Conservation (phyloP, 1,284 basidiomycete genomes). For the Cerrena zonata region DNA sequence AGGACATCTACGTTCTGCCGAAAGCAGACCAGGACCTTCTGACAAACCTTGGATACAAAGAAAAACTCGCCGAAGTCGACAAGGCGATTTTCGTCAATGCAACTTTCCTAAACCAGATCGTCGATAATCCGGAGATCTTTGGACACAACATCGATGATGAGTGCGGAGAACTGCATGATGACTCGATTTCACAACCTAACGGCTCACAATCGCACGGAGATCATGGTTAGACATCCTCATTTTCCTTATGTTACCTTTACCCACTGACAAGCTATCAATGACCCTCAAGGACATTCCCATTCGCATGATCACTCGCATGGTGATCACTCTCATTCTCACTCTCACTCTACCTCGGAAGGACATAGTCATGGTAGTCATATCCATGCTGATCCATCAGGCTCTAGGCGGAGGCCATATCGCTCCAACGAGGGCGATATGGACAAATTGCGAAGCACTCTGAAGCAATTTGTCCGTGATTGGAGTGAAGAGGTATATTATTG, state of each 20-base stretch:
- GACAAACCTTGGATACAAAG: conserved; percentile 56
- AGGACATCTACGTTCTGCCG: conserved; percentile 62
- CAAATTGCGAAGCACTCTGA: conserved; percentile 82
- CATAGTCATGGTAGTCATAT: conserved; percentile 16
- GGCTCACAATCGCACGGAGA: conserved; percentile 3
- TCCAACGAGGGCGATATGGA: conserved; percentile 74
- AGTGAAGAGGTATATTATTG: conserved; percentile 54
- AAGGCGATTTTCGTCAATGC: conserved; percentile 66
- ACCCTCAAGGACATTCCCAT: conserved; percentile 15
- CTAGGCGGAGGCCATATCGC: conserved; percentile 33
- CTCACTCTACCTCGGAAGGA: conserved; percentile 8
- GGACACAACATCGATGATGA: conserved; percentile 42
- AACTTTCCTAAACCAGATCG: conserved; percentile 59
- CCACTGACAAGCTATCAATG: neutral
- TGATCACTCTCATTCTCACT: conserved; percentile 22
- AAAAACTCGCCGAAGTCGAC: conserved; percentile 64
- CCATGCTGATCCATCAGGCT: conserved; percentile 9
- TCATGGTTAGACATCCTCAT: conserved; percentile 1
- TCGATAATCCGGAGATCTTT: conserved; percentile 70
- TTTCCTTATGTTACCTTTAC: neutral
- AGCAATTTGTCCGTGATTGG: conserved; percentile 91
- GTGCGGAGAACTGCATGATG: conserved; percentile 21
- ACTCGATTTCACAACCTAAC: neutral
- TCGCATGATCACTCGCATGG: conserved; percentile 22
- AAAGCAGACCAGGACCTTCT: conserved; percentile 57